Conservation (phyloP, 768 basidiomycete species). For the Trametes cingulata region DNA sequence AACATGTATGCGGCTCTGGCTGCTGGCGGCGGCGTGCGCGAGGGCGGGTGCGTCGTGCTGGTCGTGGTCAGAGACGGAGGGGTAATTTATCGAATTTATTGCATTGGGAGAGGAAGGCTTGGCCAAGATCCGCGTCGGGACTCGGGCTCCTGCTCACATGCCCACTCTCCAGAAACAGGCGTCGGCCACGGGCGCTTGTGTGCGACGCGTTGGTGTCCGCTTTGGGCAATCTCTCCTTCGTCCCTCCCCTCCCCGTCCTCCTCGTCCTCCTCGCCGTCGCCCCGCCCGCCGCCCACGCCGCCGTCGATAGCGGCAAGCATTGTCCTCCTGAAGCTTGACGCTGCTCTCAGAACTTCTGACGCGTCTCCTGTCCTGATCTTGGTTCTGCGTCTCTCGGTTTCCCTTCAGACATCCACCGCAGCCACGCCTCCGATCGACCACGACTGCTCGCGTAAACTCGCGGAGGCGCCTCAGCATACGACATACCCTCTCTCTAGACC, state of each 20-base stretch:
- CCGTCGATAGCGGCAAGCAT: not conserved
- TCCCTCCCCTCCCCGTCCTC: not conserved
- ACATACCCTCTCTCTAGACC: not conserved
- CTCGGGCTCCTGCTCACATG: constrained; percentile 1
- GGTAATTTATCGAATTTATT: not conserved
- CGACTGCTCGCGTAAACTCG: not conserved
- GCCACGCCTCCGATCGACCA: not conserved
- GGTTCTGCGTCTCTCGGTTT: not conserved
- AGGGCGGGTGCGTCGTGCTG: not conserved
- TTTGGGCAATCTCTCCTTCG: not conserved
- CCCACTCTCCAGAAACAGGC: not conserved
- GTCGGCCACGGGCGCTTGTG: not conserved
- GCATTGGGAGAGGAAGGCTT: not conserved
- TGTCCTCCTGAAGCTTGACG: not conserved
- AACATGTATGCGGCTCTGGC: not conserved
- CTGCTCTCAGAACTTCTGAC: not conserved
- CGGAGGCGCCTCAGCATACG: not conserved
- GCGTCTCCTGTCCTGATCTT: not conserved
- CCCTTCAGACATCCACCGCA: not conserved
- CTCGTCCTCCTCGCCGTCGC: not conserved
- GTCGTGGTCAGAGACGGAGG: not conserved
- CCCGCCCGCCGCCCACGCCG: not conserved
- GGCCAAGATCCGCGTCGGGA: constrained; percentile 8
- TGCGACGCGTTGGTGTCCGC: constrained; percentile 5
- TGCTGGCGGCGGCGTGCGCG: not conserved